Percentiles rank a stretch among this genome's conserved stretches.
phyloP scores from a whole-genome alignment of 176 grass and related monocot species.

The Ananas comosus region DNA sequence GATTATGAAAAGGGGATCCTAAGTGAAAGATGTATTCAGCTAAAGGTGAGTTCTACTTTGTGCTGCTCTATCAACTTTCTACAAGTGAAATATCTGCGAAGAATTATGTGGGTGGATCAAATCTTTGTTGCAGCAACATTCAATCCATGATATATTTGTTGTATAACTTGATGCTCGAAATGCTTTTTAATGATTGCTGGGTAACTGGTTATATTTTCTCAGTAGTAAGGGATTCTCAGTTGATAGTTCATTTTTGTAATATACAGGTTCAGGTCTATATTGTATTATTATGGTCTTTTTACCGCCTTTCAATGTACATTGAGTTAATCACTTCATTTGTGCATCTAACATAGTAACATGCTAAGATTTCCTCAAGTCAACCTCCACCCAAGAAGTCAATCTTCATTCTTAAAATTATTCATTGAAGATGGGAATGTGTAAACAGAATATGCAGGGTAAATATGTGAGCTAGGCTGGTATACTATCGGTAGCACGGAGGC shows the following conservation, averaged over 20 bases:
- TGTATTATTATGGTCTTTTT: not conserved
- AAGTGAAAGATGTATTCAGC: constrained; percentile 26
- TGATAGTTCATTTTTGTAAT: not conserved
- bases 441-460: not conserved
- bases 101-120: not conserved
- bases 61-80: not conserved
- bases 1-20: constrained; percentile 23
- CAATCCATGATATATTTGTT: not conserved
- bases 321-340: not conserved
- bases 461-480: no score
- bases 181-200: not conserved
- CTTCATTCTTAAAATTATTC: constrained; percentile 1
- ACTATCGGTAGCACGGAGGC: no score
- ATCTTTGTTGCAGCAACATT: not conserved
- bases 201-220: not conserved
- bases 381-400: not conserved
- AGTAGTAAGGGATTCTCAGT: not conserved
- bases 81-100: not conserved
- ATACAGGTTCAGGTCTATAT: not conserved
- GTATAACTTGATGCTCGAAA: not conserved
- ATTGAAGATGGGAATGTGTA: not conserved
- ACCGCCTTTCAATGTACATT: not conserved
- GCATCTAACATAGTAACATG: constrained; percentile 1
- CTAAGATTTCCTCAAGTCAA: not conserved
- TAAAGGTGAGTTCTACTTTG: constrained; percentile 41